phyloP scores from a whole-genome alignment of 495 filamentous ascomycete genomes.

The Corynascus novoguineensis region DNA sequence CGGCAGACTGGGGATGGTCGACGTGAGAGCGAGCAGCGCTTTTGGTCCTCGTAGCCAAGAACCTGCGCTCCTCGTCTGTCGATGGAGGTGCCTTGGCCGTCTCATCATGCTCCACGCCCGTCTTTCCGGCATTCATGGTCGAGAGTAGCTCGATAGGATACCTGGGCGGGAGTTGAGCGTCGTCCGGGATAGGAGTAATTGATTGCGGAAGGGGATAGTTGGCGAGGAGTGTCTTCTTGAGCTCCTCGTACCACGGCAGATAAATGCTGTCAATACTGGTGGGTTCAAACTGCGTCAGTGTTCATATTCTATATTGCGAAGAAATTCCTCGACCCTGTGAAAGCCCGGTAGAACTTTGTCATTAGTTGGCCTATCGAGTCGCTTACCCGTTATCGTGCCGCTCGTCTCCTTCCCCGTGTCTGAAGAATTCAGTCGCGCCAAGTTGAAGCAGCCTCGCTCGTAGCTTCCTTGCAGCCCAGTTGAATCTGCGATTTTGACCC shows the following conservation, averaged over 20 bases:
- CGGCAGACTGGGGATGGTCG: conserved; percentile 9
- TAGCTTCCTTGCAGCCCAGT: conserved; percentile 86
- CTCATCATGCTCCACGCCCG: neutral
- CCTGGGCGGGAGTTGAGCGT: conserved; percentile 72
- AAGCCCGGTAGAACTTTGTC: too few relatives aligned
- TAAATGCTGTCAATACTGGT: conserved; percentile 68
- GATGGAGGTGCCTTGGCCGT: neutral
- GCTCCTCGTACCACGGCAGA: conserved; percentile 64
- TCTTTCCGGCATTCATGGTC: conserved; percentile 16
- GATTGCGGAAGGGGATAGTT: conserved; percentile 63
- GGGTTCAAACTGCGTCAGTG: neutral
- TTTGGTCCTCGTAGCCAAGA: conserved; percentile 14
- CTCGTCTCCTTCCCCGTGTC: conserved; percentile 82
- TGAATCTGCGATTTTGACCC: conserved; percentile 56
- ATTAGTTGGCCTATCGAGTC: neutral
- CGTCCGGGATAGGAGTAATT: conserved; percentile 63
- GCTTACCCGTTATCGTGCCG: conserved; percentile 85
- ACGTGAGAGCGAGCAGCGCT: conserved; percentile 21
- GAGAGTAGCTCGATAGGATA: conserved; percentile 56
- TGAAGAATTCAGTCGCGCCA: conserved; percentile 71
- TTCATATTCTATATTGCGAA: neutral
- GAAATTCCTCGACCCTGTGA: neutral
- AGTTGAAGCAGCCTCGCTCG: conserved; percentile 80
- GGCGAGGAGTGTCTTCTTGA: conserved; percentile 59
- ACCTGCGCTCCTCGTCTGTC: conserved; percentile 13